These are phyloP conservation scores for Hymenoscyphus fraxineus DNA, from an alignment of 2,329 filamentous ascomycete genomes.

Conservation along the genomic window DNA sequence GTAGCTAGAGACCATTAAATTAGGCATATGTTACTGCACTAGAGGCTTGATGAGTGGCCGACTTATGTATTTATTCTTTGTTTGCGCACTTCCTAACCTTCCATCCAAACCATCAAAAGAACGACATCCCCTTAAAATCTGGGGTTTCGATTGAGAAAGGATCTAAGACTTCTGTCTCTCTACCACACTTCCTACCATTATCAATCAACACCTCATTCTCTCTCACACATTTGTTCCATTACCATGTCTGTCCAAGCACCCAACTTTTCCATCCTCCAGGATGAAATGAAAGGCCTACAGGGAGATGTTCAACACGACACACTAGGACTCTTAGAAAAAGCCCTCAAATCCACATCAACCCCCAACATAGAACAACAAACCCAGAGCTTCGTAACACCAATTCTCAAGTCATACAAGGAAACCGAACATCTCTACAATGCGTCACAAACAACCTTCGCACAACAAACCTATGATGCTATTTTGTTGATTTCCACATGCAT, in stretches of 20 bases:
- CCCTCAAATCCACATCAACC: background rate
- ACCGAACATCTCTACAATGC: background rate
- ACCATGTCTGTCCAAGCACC: background rate
- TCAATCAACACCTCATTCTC: too few relatives aligned
- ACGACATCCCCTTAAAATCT: background rate
- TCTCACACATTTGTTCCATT: too few relatives aligned
- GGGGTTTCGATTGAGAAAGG: background rate
- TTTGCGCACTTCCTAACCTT: background rate
- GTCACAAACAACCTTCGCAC: background rate
- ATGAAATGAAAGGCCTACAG: background rate
- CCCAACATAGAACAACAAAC: background rate
- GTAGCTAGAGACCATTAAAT: background rate
- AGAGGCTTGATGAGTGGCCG: background rate
- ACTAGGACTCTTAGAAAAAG: background rate
- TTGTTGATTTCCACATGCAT: background rate
- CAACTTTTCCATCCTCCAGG: background rate
- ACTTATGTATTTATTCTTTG: too few relatives aligned
- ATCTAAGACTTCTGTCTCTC: background rate
- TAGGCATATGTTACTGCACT: background rate
- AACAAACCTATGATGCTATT: background rate
- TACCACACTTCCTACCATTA: background rate
- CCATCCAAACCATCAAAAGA: background rate
- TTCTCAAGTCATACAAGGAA: background rate
- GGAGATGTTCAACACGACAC: background rate
- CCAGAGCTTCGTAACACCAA: background rate